Evolutionary conservation across 306 rosid genomes (phyloP), one percentile per base, ranked within the genome.

Genomic region (Castanea mollissima): DNA sequence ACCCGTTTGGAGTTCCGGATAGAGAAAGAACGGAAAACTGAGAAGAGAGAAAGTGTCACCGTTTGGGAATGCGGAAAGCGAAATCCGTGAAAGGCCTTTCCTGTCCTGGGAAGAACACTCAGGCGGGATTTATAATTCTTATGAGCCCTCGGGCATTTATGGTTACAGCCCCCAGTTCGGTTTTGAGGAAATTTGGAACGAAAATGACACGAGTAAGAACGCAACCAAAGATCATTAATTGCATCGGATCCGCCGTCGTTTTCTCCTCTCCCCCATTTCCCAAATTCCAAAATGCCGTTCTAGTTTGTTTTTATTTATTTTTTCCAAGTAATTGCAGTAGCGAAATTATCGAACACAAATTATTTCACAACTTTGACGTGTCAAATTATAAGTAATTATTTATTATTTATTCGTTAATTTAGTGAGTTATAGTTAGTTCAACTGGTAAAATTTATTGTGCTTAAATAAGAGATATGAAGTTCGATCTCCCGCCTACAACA

Each of bases 361-460:
- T 41, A 41, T 41, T 41, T 0, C 0, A 2, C 46, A 8, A 8
- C 0, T 8, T 38, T 41, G 0, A 41, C 46, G 0, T 0, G 1
- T 2, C 0, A 41, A 8, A 8, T 2, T 41, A 2, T 0, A 11
- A 2, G 2, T 0, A 10, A 38, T 38, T 38, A 38, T 38, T 0
- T 6, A 0, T 38, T 38, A 38, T 0, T 1, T 35, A 6, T 6
- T 5, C 2, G 0, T 38, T 0, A 38, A 10, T 0, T 0, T 0
- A 1, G 0, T 0, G 0, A 38, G 11, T 38, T 38, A 0, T 41
- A 2, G 1, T 8, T 8, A 7, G 1, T 0, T 41, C 0, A 2
- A 41, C 7, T 7, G 0, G 46, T 41, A 41, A 1, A 8, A 0
- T 8, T 41, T 41, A 41, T 8, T 41, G 0, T 2, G 3, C 0